Evolutionary conservation across 2,329 filamentous ascomycete genomes (phyloP), one percentile per base, ranked within the genome.

Genomic region (Aspergillus costaricaensis): DNA sequence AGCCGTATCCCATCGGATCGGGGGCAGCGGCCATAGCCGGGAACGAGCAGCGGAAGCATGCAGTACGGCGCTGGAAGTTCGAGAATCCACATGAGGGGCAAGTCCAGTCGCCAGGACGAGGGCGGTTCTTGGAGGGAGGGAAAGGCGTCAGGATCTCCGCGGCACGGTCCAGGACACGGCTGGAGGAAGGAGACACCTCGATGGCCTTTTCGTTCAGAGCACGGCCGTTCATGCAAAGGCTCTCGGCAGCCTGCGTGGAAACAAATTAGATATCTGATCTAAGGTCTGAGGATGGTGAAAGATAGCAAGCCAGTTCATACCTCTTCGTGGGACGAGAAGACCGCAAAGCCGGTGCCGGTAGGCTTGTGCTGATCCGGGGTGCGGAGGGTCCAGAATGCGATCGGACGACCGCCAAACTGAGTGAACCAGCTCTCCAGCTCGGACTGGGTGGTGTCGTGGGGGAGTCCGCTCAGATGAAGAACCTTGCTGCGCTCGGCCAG

Each of bases 371-470:
- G 95, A 79, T 99, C 95, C 3, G 95, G 95, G 14, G 95, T 99
- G 64, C 94, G 91, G 54, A 99, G 85, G 17, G 95, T 99, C 95
- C 95, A 99, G 81, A 99, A 99, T 19, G 95, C 95, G 80, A 99
- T 99, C 30, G 95, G 95, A 47, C 95, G 91, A 53, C 95, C 95
- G 65, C 95, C 95, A 74, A 96, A 99, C 78, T 99, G 95, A 30
- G 95, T 99, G 76, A 98, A 99, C 95, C 95, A 99, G 80, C 93
- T 97, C 81, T 99, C 95, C 23, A 99, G 85, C 81, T 99, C 95
- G 3, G 94, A 98, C 80, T 99, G 95, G 1, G 95, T 99, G 38
- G 95, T 99, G 72, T 99, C 95, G 76, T 99, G 95, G 48, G 95
- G 95, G 55, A 99, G 85, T 52, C 95, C 95, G 71, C 93, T 96